Percentiles rank a stretch among this genome's conserved stretches.
These are phyloP conservation scores for Cochlearia excelsa DNA, from an alignment of 345 rosid species.

Conservation along the genomic window DNA sequence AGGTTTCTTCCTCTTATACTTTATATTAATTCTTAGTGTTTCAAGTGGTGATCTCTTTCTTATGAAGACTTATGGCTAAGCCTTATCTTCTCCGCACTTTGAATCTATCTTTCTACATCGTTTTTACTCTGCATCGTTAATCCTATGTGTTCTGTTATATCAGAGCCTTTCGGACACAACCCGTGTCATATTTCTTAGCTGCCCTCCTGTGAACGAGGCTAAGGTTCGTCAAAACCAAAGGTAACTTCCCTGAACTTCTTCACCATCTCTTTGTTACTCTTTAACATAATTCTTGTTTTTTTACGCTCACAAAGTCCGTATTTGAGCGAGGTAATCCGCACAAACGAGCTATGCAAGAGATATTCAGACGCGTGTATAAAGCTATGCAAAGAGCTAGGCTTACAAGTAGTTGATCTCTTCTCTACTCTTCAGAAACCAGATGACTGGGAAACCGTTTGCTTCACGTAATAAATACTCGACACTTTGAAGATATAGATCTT, in stretches of 20 bases:
- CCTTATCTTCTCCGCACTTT: not conserved
- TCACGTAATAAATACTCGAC: constrained; percentile 52
- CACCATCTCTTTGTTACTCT: no score
- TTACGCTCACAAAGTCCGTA: constrained; percentile 37
- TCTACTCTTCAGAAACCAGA: constrained; percentile 58
- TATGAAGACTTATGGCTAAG: not conserved
- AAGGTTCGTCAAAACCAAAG: constrained; percentile 57
- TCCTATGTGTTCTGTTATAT: constrained; percentile 11
- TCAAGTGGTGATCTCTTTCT: not conserved
- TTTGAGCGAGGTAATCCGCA: constrained; percentile 74
- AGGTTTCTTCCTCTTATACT: constrained; percentile 47
- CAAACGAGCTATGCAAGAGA: constrained; percentile 73
- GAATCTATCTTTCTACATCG: not conserved
- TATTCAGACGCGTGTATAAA: constrained; percentile 83
- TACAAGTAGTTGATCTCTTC: constrained; percentile 76
- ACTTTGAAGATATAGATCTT: not conserved
- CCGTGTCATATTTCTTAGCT: constrained; percentile 65
- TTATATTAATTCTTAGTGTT: not conserved
- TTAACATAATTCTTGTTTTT: not conserved
- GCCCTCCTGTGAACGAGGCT: constrained; percentile 89
- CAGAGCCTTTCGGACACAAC: constrained; percentile 77
- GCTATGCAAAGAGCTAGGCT: constrained; percentile 66
- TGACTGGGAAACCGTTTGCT: constrained; percentile 66
- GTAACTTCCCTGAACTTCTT: constrained; percentile 36
- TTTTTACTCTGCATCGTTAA: no score